Base-by-base conservation (phyloP, 441 rosid genomes). In the Brassica hybrid region DNA sequence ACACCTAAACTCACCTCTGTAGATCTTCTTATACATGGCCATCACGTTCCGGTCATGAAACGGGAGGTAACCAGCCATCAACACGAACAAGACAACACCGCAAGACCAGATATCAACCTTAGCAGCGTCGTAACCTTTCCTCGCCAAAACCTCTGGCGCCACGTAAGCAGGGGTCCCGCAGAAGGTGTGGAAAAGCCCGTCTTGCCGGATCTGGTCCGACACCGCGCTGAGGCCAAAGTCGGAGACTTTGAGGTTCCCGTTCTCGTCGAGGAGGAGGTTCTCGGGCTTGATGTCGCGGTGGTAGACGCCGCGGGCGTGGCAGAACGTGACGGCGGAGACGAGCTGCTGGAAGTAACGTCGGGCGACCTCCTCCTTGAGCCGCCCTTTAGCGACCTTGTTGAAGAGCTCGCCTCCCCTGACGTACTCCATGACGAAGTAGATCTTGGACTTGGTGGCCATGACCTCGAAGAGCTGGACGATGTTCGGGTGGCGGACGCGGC, bases 301-400 rank as follows among this genome's bases (percentile, higher is more conserved):
- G 61, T 18, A 57, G n/a, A 57, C 61, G 27, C 61, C 61, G 27
- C 97, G 81, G 0, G 94, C 92, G 50, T 93, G 98, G 56, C 98
- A 93, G 23, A 86, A 93, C 2, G 86, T 83, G 5, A 93, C 98
- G 3, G 98, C 94, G 0, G 96, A 90, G 48, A 93, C 84, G 62
- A 93, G 70, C 50, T 93, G 98, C 86, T 93, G 98, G 78, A 91
- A 91, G 65, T 91, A 93, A 50, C 83, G 83, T 32, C 98, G 81
- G 3, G 98, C 97, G 3, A 84, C 89, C 21, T 86, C 92, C 54
- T 93, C 98, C 25, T 86, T 86, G 2, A 57, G 61, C 0, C 61
- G 61, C 0, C 61, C 61, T 0, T 57, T 57, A 0, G 61, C 61
- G 0, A 57, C 61, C 10, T 57, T 57, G 27, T 57, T 57, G 61